Base-by-base conservation (phyloP, 2,329 filamentous ascomycete genomes). In the Colletotrichum sp. region DNA sequence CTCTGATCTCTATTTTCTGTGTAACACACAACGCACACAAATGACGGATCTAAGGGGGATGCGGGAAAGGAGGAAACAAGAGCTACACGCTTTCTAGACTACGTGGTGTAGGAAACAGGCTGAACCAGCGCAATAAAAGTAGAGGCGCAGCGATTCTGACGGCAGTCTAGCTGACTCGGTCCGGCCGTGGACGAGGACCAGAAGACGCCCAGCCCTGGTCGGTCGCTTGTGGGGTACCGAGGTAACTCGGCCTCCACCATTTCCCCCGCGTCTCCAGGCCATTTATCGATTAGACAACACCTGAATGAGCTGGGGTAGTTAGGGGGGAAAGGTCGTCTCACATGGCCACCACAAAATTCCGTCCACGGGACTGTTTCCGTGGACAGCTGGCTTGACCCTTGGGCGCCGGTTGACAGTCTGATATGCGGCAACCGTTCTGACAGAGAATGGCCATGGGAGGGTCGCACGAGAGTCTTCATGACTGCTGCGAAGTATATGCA, bases 211-310 rank as follows among this genome's bases (percentile, higher is more conserved):
- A 71, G 68, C 72, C 72, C 68, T 61, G 68, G 48, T 60, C 70
- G 57, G 59, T 59, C 36, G 57, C 63, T 48, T 59, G 70, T 52
- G 69, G 64, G 60, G 59, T 69, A 55, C 74, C 74, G 70, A 73
- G 74, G 74, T 74, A 76, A 76, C 74, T 76, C 74, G 74, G 74
- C 70, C 74, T 76, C 70, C 74, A 55, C 74, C 32, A 36, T 36
- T 36, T 76, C 74, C 74, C 74, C 74, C 74, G 74, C 74, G 74
- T 72, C 65, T 34, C 69, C 63, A 72, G 55, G 55, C 63, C 63
- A 64, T 72, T 72, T 74, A 36, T 65, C 6, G 68, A 72, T 72
- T 75, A 69, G 28, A 16, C 36, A 52, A 26, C 48, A 34, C 67
- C 43, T 55, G 65, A n/a, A 28, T 61, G n/a, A 30, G 55, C 39